These are phyloP conservation scores for Ophiognomonia clavigignenti-juglandacearum DNA, from an alignment of 2,329 filamentous ascomycete genomes.

Conservation along the genomic window DNA sequence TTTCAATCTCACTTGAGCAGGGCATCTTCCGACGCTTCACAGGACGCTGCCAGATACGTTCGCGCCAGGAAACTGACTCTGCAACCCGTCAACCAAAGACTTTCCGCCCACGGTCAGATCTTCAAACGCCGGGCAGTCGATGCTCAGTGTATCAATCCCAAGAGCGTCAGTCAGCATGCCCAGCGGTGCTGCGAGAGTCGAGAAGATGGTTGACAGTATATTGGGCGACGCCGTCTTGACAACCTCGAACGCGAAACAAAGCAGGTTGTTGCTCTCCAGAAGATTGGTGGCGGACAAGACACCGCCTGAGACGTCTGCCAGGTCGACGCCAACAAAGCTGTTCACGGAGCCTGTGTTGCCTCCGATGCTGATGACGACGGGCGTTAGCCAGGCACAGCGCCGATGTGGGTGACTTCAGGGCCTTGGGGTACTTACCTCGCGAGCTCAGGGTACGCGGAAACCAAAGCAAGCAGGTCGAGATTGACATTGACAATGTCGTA, in stretches of 20 bases:
- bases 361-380: slow-evolving; percentile 17
- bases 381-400: neutral
- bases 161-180: slow-evolving; percentile 29
- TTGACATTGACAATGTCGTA: slow-evolving; percentile 39
- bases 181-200: slow-evolving; percentile 25
- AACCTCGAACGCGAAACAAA: slow-evolving; percentile 33
- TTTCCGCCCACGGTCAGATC: slow-evolving; percentile 24
- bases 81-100: neutral
- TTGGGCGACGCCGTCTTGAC: slow-evolving; percentile 37
- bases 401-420: neutral
- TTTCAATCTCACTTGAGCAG: neutral
- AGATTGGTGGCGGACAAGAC: slow-evolving; percentile 20
- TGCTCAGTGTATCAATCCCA: slow-evolving; percentile 21
- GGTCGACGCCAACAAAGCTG: slow-evolving; percentile 23
- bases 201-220: slow-evolving; percentile 32
- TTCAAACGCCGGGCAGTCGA: slow-evolving; percentile 25
- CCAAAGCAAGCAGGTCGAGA: slow-evolving; percentile 33
- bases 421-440: slow-evolving; percentile 12
- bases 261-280: slow-evolving; percentile 29
- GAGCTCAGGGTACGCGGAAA: slow-evolving; percentile 37
- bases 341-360: slow-evolving; percentile 25
- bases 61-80: slow-evolving; percentile 2
- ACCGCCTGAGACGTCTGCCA: slow-evolving; percentile 23
- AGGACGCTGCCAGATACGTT: neutral
- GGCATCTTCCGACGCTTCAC: neutral